Evolutionary conservation across 2,329 filamentous ascomycete species (phyloP).

Genomic region (Penicillium sp.): DNA sequence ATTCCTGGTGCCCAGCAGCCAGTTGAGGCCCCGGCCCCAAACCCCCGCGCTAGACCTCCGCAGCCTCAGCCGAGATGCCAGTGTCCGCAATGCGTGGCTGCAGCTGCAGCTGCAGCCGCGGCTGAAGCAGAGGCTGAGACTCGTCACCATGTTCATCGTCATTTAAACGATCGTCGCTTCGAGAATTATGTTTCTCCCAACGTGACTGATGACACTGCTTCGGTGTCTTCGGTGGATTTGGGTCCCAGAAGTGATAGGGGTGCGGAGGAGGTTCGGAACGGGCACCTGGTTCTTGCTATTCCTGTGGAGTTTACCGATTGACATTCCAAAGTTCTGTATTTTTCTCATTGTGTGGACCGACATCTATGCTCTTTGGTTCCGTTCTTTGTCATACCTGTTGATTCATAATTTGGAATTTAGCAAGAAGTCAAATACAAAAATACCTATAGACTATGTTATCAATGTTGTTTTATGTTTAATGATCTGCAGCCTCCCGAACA

Average conservation of each 20-base stretch:
- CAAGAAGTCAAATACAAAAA: background rate
- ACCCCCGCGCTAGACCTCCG: background rate
- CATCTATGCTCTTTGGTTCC: background rate
- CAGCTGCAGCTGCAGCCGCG: background rate
- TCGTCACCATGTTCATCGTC: background rate
- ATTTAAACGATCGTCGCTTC: background rate
- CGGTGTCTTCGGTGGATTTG: background rate
- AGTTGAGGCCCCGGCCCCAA: background rate
- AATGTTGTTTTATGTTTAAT: background rate
- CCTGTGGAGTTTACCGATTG: background rate
- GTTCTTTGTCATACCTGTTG: background rate
- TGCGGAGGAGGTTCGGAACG: background rate
- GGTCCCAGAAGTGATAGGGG: background rate
- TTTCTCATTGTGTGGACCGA: background rate
- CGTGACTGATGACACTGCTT: slow-evolving; percentile 1
- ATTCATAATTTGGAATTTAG: background rate
- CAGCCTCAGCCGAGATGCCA: background rate
- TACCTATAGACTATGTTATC: background rate
- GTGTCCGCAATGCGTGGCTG: background rate
- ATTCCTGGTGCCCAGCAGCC: background rate
- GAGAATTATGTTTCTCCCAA: background rate
- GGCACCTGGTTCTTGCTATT: background rate
- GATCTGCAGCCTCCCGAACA: background rate
- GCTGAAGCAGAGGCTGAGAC: background rate
- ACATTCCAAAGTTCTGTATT: background rate